A percentile compares a stretch with the other conserved stretches of the same genome.
Evolutionary conservation across 2,329 filamentous ascomycete genomes (phyloP).

Genomic region (Chaetomium sp.): DNA sequence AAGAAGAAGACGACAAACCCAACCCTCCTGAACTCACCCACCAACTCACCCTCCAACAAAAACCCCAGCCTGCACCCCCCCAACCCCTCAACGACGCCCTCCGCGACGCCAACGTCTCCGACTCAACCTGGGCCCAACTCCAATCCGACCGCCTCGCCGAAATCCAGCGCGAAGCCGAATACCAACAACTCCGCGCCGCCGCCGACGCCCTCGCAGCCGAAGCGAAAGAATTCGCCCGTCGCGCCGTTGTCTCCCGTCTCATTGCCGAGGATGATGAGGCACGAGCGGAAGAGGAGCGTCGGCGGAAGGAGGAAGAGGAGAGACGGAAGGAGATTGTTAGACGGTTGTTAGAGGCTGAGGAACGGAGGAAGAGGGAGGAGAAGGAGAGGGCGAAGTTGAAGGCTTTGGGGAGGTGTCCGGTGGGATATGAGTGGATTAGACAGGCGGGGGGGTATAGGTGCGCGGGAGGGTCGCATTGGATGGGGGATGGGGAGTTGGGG

Average conservation of each 20-base stretch:
- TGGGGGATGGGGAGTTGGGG: constrained; percentile 34
- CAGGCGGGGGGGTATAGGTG: constrained; percentile 55
- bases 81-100: neutral
- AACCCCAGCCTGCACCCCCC: neutral
- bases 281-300: constrained; percentile 30
- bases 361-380: constrained; percentile 33
- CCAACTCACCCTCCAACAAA: neutral
- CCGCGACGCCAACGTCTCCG: constrained; percentile 53
- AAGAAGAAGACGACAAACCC: neutral
- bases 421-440: constrained; percentile 26
- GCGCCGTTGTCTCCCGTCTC: no score
- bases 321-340: constrained; percentile 33
- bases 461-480: constrained; percentile 52
- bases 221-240: no score
- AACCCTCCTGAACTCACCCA: no score
- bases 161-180: constrained; percentile 32
- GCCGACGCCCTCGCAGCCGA: neutral
- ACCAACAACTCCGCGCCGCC: constrained; percentile 26
- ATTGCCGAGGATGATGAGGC: no score
- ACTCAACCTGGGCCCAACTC: constrained; percentile 56
- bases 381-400: constrained; percentile 36
- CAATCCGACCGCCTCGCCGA: constrained; percentile 41
- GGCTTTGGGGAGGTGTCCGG: neutral
- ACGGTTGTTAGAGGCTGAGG: constrained; percentile 35
- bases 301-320: constrained; percentile 28